Base-by-base conservation (phyloP, 176 grass and related monocot genomes). In the Ananas comosus region DNA sequence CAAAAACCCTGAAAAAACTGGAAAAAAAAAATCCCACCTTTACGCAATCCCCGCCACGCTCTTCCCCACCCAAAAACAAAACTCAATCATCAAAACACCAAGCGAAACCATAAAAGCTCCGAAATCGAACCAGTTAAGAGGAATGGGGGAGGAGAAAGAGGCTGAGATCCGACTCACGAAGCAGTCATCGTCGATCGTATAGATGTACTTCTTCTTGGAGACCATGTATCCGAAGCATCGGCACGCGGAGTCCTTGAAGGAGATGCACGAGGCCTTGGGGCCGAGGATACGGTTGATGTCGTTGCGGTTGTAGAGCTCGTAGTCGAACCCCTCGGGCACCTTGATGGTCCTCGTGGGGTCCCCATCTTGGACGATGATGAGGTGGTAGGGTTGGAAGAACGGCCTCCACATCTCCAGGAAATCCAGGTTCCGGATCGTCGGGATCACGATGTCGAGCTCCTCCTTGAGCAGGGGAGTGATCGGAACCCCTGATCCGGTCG, bases 201-300 rank as follows among this genome's bases (percentile, higher is more conserved):
- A 74, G 71, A 74, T 64, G 71, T 74, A 74, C 33, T 42, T 42
- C 33, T 42, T 42, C 33, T 42, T 42, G 33, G 33, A 42, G 33
- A 42, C 33, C 33, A 42, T 42, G 33, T 42, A 42, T 42, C 33
- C 33, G 4, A 42, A 42, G 33, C 33, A 42, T 42, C 33, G 88
- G 83, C 91, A 96, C 0, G 91, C 82, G 1, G 91, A 96, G 78
- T 96, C 91, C 82, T 91, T 96, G 91, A 96, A 96, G 78, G 88
- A 91, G 88, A 96, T 96, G 77, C 88, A 91, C 24, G 85, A 78
- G 0, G 91, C 85, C 85, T 88, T 96, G 58, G 91, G 88, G 25
- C 91, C 91, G 75, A 96, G 91, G 78, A 96, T 96, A 61, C 91
- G 85, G 75, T 91, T 91, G 91, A 96, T 96, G 91, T 96, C 91